A percentile compares a stretch with the other conserved stretches of the same genome.
These are phyloP conservation scores for Otatea glauca DNA, from an alignment of 176 grass and related monocot genomes.

Conservation along the genomic window DNA sequence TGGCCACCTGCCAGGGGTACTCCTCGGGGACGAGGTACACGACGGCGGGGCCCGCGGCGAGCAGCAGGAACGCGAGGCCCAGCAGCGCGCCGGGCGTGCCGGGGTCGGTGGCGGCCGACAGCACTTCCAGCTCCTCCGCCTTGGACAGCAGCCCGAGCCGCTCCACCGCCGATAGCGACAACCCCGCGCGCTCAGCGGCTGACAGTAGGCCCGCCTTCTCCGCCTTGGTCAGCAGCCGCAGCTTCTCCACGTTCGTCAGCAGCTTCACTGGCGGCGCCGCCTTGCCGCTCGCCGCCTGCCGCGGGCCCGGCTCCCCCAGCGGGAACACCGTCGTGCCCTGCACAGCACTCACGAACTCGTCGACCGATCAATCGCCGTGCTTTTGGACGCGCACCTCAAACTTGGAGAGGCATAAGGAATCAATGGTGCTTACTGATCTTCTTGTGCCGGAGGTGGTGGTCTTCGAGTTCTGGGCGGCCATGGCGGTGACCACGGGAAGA, in stretches of 20 bases:
- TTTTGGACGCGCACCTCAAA: background rate
- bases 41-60: slow-evolving; percentile 66
- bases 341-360: too few species aligned
- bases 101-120: slow-evolving; percentile 88
- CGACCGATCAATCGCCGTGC: background rate
- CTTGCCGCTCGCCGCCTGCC: slow-evolving; percentile 45
- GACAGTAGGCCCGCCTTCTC: slow-evolving; percentile 92
- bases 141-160: slow-evolving; percentile 84
- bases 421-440: slow-evolving; percentile 41
- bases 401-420: background rate
- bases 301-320: slow-evolving; percentile 60
- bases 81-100: slow-evolving; percentile 64
- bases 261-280: slow-evolving; percentile 64
- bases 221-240: slow-evolving; percentile 90
- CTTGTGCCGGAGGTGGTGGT: slow-evolving; percentile 36
- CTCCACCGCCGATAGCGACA: slow-evolving; percentile 89
- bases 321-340: slow-evolving; percentile 91
- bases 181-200: slow-evolving; percentile 74
- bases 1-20: slow-evolving; percentile 77
- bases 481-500: slow-evolving; percentile 34
- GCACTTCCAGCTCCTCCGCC: slow-evolving; percentile 82
- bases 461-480: slow-evolving; percentile 46
- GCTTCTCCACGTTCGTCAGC: slow-evolving; percentile 89
- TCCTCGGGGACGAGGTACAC: slow-evolving; percentile 82
- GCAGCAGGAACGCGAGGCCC: slow-evolving; percentile 58